Base-by-base conservation (phyloP, 305 asterid species). In the Galium porrigens region DNA sequence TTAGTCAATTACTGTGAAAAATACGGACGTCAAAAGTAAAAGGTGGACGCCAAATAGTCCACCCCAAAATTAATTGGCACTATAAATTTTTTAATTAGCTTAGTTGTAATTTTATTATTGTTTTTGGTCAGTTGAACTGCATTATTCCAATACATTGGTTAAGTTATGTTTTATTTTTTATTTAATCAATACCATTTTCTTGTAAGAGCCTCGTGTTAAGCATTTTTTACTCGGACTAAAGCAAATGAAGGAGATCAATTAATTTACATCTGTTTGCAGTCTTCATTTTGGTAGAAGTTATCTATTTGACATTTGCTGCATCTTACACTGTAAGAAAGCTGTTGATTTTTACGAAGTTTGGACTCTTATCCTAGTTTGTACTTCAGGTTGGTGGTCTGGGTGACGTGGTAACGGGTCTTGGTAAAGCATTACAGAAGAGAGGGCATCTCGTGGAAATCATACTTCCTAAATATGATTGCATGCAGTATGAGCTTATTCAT, bases 301-400 rank as follows among this genome's bases (percentile, higher is more conserved):
- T 22, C 2, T 17, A 27, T 17, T 32, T 29, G 11, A 66, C 20
- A 66, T 49, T 68, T 10, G 2, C 48, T 68, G 12, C 53, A 3
- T 57, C 53, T 46, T 27, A 20, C 34, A 44, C 29, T 36, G 27
- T 69, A 18, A 41, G 64, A 59, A 27, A 29, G 41, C n/a, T 10
- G 27, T 68, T 58, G 49, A 41, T 61, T 11, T 56, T 61, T 30
- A 54, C 12, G 42, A 67, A 68, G 41, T 63, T 57, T 68, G 57
- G 58, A 11, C 37, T 1, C 22, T 69, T 37, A 51, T 59, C 20
- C 61, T 64, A 67, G 52, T 68, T 72, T 75, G 22, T 36, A 27
- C 68, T 56, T 66, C 68, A 92, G 99, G 99, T 92, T 54, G 99
- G 99, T 74, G 99, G 99, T 68, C 70, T 92, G 68, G 99, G 97